Base-by-base conservation (phyloP, 352 stramenopile species). In the Phytophthora europaea region DNA sequence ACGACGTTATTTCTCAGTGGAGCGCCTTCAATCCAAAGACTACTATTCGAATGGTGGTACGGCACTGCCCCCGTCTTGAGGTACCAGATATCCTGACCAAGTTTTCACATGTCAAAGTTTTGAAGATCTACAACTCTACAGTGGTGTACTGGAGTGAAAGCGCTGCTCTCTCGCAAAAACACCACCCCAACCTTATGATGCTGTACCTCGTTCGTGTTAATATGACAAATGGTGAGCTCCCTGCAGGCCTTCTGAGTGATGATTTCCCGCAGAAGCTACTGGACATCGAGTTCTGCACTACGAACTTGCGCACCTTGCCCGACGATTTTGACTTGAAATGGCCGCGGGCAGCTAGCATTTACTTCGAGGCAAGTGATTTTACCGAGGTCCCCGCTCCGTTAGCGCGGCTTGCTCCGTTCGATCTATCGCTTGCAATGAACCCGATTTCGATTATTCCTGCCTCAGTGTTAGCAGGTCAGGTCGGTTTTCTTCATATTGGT, bases 301-400 rank as follows among this genome's bases (percentile, higher is more conserved):
- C 62, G n/a, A 84, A 82, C 33, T 62, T 90, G 8, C 71, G 56
- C 3, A 48, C 69, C 4, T 62, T 87, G 5, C 82, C 82, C 0
- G 18, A 70, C 2, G 56, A 85, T 45, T 55, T 89, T n/a, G 59
- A 82, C 52, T 13, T 61, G 16, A 61, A 59, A 23, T 89, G 82
- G 80, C 59, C 73, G 2, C 33, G 61, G 15, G 53, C 23, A 0
- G 59, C 53, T 4, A 55, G 6, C 6, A 59, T 73, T 1, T 62
- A 65, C 31, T 65, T 73, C 5, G 67, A 73, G 13, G 38, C 51
- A 18, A 52, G 31, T 45, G n/a, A 65, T 8, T 54, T 73, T 33
- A 73, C 43, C 2, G 53, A 66, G 33, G 20, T 73, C 12, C 67
- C 60, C 13, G 36, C 38, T 13, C 18, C 67, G 7, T 57, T 73